phyloP scores from a whole-genome alignment of 805 yeast species.

The Cyberlindnera xylosilytica region DNA sequence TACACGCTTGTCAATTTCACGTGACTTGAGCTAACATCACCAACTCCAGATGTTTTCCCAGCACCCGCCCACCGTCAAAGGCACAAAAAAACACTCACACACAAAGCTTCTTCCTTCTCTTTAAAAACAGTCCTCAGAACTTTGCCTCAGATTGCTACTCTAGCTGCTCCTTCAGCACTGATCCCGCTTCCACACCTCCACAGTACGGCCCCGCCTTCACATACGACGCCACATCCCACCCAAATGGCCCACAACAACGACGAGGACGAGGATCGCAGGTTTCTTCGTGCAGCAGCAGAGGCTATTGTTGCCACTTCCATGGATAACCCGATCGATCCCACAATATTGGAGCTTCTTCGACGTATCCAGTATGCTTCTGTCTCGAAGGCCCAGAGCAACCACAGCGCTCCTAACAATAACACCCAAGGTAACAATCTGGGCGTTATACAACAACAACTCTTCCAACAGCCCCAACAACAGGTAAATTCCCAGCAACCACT shows the following conservation, averaged over 20 bases:
- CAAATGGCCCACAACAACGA: constrained; percentile 6
- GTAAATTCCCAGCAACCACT: not conserved
- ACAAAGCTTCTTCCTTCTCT: not conserved
- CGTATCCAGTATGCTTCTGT: constrained; percentile 51
- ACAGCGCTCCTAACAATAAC: not conserved
- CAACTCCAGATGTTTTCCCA: not conserved
- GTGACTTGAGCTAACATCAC: constrained; percentile 13
- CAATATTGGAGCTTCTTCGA: constrained; percentile 54
- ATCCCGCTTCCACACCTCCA: no score
- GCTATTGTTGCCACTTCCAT: constrained; percentile 54
- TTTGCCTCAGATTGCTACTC: no score
- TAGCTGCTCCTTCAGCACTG: no score
- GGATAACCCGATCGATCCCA: constrained; percentile 53
- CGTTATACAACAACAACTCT: constrained; percentile 4
- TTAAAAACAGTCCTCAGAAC: not conserved
- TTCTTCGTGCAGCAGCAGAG: constrained; percentile 58
- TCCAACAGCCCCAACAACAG: constrained; percentile 1
- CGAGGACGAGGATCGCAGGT: constrained; percentile 48
- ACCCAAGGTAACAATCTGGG: not conserved
- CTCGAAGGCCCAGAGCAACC: constrained; percentile 7
- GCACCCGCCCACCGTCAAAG: not conserved
- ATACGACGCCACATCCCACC: not conserved
- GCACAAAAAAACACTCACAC: not conserved
- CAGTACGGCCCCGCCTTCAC: not conserved
- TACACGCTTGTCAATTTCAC: constrained; percentile 12